Evolutionary conservation across 2,329 filamentous ascomycete genomes (phyloP), one percentile per base, ranked within the genome.

Genomic region (Fusarium solani-melongenae): DNA sequence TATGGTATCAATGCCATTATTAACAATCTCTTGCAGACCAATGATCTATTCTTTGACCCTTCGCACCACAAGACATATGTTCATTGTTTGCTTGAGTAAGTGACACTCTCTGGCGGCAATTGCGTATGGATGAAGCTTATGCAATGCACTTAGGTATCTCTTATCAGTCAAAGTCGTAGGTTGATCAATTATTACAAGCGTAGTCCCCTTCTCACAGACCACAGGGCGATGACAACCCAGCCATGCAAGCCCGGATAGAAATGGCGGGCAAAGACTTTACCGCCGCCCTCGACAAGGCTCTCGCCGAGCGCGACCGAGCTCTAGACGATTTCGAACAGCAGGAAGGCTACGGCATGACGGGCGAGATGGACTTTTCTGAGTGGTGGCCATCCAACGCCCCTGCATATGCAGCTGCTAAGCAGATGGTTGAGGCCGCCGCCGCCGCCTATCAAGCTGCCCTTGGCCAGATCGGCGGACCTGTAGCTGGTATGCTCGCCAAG

Each of bases 61-160:
- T 71, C 72, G 24, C 62, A 72, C 12, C 72, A 74, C 12, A 74
- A 74, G 60, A 74, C 72, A 14, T 74, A 74, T 14, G 51, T 58
- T 1, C 71, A 72, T 8, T 74, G 69, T 15, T 22, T 74, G 2
- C 68, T 74, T 1, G 72, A 74, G 72, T 74, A 62, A 56, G 64
- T 31, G 31, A 12, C 10, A 20, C 29, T 46, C 4, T 6, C 7
- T 14, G 4, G 31, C 0, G 8, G 14, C 1, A 1, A 10, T 2
- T 5, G 5, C 12, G 8, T 1, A 29, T 5, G 12, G 3, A 31
- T 7, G 8, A 8, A 4, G 57, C 22, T 53, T 41, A 44, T 58
- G 20, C 4, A 3, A 2, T 4, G 1, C 14, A 15, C 4, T 3
- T 20, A 74, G 71, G 24, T 74, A 74, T 17, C 56, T 74, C 11